Base-by-base conservation (phyloP, 2,329 filamentous ascomycete genomes). In the Helotiales sp. region DNA sequence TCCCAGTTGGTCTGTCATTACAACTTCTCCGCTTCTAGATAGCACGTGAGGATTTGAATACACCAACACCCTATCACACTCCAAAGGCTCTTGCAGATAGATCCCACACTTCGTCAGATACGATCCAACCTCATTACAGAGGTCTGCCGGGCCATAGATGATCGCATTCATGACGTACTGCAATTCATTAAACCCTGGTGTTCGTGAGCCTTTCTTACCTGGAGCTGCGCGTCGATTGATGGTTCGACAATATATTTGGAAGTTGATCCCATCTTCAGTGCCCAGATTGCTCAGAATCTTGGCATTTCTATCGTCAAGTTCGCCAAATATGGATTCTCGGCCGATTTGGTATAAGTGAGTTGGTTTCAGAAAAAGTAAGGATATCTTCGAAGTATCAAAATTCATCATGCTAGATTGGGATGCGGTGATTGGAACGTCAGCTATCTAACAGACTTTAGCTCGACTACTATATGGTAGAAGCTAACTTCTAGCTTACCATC, bases 11-110 rank as follows among this genome's bases (percentile, higher is more conserved):
- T 49, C 22, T 33, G 56, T 58, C 56, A 55, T 54, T 0, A 58
- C 24, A n/a, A 51, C 29, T 38, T 55, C 57, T 8, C 48, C 40
- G 7, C 15, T n/a, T 25, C 29, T 34, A 10, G 44, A 52, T 22
- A 59, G 38, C 3, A 59, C 3, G 15, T 59, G 58, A 2, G 58
- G 58, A 34, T 60, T 60, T 13, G 30, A 38, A 25, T 60, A 60
- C 12, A 29, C 34, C 22, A 60, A 54, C 36, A 57, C 34, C 36
- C 47, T 49, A 5, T 60, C 50, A 42, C 54, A 60, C n/a, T 46
- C 19, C 17, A 49, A 6, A 12, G 58, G 58, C n/a, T 57, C 51
- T 22, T 60, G 58, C 22, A 60, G 52, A 31, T 33, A 54, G 10
- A 60, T 22, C 17, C n/a, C 25, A 22, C 42, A 54, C 22, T 54